Evolutionary conservation across 805 yeast genomes (phyloP).

Genomic region (Lipomyces mesembrius): DNA sequence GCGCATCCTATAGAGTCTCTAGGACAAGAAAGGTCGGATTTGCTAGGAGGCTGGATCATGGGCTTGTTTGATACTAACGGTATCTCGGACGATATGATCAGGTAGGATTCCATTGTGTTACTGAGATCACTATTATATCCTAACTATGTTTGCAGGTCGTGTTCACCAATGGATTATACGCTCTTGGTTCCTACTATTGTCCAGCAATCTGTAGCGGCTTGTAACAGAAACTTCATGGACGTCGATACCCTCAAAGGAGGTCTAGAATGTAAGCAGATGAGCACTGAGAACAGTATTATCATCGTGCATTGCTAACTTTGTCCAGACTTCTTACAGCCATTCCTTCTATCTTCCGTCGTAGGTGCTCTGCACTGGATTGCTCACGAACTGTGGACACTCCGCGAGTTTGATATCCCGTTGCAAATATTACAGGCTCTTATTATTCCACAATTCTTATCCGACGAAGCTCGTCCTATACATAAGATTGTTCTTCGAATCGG

Average conservation of each 20-base stretch:
- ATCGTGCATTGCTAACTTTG: background rate
- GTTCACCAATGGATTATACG: slow-evolving; percentile 69
- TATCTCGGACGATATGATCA: slow-evolving; percentile 79
- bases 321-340: slow-evolving; percentile 73
- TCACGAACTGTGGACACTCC: slow-evolving; percentile 49
- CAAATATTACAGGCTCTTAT: slow-evolving; percentile 50
- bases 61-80: slow-evolving; percentile 84
- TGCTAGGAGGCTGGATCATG: slow-evolving; percentile 71
- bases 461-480: slow-evolving; percentile 54
- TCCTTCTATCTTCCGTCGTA: slow-evolving; percentile 61
- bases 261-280: slow-evolving; percentile 57
- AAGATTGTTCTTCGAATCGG: slow-evolving; percentile 47
- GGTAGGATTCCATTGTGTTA: slow-evolving; percentile 40
- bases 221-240: slow-evolving; percentile 59
- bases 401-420: slow-evolving; percentile 47
- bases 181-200: slow-evolving; percentile 73
- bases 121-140: background rate
- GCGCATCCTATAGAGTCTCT: slow-evolving; percentile 33
- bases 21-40: slow-evolving; percentile 40
- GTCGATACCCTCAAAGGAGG: slow-evolving; percentile 71
- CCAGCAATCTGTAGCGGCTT: slow-evolving; percentile 70
- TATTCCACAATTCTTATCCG: slow-evolving; percentile 52
- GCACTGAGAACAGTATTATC: background rate
- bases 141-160: slow-evolving; percentile 41
- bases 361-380: slow-evolving; percentile 60